Conservation (phyloP, 306 rosid species). For the Glycine latifolia region DNA sequence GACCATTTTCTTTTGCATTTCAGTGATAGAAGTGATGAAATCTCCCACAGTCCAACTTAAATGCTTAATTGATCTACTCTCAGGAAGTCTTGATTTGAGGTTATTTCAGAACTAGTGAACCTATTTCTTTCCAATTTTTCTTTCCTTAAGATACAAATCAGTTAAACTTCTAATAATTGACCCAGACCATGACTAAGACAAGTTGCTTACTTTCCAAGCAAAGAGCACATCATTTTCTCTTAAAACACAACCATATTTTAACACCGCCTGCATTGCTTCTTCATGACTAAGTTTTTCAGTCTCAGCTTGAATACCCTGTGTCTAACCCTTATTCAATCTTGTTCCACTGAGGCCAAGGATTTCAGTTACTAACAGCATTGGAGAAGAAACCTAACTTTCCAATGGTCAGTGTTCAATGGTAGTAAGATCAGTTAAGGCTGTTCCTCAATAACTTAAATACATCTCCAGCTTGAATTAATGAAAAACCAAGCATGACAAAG, state of each 20-base stretch:
- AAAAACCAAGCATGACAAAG: neutral
- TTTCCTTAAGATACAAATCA: neutral
- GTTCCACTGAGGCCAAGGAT: neutral
- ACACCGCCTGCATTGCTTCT: slow-evolving; percentile 1
- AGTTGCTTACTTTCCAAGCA: slow-evolving; percentile 1
- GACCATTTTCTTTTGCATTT: slow-evolving; percentile 5
- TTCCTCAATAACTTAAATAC: too few relatives aligned
- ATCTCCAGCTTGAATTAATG: too few relatives aligned
- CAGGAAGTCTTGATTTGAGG: slow-evolving; percentile 10
- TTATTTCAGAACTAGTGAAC: slow-evolving; percentile 13
- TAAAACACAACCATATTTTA: neutral
- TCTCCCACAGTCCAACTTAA: neutral
- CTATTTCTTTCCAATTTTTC: neutral
- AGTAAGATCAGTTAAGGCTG: too few relatives aligned
- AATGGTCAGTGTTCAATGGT: too few relatives aligned
- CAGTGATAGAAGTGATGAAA: neutral
- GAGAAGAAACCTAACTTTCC: too few relatives aligned
- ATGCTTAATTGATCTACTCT: neutral
- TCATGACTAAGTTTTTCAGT: neutral
- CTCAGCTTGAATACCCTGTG: neutral
- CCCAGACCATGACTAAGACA: neutral
- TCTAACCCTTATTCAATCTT: slow-evolving; percentile 2
- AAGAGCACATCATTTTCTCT: slow-evolving; percentile 7
- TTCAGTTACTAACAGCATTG: too few relatives aligned
- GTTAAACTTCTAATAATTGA: neutral